Conservation (phyloP, 2,329 filamentous ascomycete species). For the Pyrenochaeta sp. region DNA sequence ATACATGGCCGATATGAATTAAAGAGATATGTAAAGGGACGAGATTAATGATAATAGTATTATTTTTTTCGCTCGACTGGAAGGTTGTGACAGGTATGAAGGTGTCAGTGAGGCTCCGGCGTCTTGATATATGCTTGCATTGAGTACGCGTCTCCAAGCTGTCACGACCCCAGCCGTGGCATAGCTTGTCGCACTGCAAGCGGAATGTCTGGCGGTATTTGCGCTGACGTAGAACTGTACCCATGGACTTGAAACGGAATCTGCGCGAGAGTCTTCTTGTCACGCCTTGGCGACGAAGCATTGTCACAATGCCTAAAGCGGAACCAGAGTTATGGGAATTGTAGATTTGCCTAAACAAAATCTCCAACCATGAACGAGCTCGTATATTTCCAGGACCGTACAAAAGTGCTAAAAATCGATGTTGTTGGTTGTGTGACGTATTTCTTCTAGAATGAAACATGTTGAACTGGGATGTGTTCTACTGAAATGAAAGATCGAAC, state of each 20-base stretch:
- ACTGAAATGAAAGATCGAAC: no score
- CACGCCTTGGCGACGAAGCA: slow-evolving; percentile 29
- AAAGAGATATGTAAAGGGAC: no score
- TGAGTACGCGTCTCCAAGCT: slow-evolving; percentile 31
- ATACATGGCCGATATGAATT: slow-evolving; percentile 24
- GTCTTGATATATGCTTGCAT: slow-evolving; percentile 23
- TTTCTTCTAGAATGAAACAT: no score
- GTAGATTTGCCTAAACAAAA: no score
- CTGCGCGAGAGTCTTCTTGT: slow-evolving; percentile 30
- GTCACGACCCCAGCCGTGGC: slow-evolving; percentile 20
- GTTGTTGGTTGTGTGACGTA: no score
- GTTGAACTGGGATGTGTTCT: no score
- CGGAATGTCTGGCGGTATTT: slow-evolving; percentile 20
- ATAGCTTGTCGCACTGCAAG: slow-evolving; percentile 27
- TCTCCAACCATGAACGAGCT: no score
- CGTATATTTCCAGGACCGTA: no score
- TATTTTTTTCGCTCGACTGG: no score
- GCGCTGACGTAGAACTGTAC: slow-evolving; percentile 19
- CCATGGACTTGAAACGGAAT: slow-evolving; percentile 38
- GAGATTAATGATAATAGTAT: no score
- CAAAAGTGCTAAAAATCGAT: no score
- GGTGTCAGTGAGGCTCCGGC: slow-evolving; percentile 5
- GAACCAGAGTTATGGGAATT: slow-evolving; percentile 8
- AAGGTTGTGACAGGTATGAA: background rate
- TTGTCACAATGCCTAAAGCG: slow-evolving; percentile 22